Evolutionary conservation across 305 asterid genomes (phyloP), one percentile per base, ranked within the genome.

Genomic region (Caryopteris hybrid): DNA sequence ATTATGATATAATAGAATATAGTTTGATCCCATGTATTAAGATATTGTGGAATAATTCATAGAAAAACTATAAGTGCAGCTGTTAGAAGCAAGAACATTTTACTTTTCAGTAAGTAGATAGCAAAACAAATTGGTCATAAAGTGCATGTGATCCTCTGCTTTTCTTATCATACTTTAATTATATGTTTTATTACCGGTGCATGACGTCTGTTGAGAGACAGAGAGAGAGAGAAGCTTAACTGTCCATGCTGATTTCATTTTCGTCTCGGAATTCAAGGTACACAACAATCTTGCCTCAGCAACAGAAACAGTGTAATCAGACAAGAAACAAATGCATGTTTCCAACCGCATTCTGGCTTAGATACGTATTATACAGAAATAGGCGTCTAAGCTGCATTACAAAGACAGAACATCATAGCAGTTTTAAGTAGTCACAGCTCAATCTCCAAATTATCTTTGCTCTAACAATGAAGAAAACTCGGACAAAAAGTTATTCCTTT

Each of bases 291-390:
- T 75, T 75, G 83, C 77, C 79, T 70, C 72, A 61, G 46, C 66
- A 70, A 68, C 75, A 69, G 47, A 78, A 36, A 69, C 41, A 55
- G 34, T 17, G 66, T 36, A 64, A 55, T 12, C 58, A 66, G 47
- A 51, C 68, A 53, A 41, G 77, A 71, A 31, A 79, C 71, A 65
- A 76, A 72, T 39, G 59, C 84, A 79, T 79, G 85, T 83, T 23
- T 64, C 64, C 72, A 86, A 80, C 85, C 20, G 76, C 70, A 73
- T 65, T 80, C 61, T 71, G 77, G 60, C 51, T 42, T 16, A 71
- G 46, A 70, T 48, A 36, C n/a, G n/a, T n/a, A n/a, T n/a, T n/a
- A n/a, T 58, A 56, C 60, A 59, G 23, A 45, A 64, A 54, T 69
- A 61, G 10, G 66, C 51, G 39, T 61, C 23, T 20, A 57, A n/a